phyloP scores from a whole-genome alignment of 371 early-diverging fungal genomes.

The Lichtheimia ramosa region DNA sequence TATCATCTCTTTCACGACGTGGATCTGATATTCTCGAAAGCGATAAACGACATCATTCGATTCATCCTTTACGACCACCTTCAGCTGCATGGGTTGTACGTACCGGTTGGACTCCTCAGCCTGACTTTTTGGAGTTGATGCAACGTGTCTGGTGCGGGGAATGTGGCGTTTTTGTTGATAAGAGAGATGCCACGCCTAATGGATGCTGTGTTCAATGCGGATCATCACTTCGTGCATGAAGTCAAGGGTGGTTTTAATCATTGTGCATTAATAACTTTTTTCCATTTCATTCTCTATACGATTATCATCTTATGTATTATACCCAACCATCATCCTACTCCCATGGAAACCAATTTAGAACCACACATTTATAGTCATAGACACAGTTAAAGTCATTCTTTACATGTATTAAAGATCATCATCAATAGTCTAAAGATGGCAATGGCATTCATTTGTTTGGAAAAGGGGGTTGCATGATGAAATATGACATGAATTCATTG shows the following conservation, averaged over 20 bases:
- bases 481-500: no score
- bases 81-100: slow-evolving; percentile 10
- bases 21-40: slow-evolving; percentile 9
- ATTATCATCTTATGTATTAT: background rate
- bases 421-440: no score
- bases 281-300: no score
- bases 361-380: background rate
- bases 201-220: background rate
- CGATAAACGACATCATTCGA: slow-evolving; percentile 1
- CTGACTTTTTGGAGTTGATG: slow-evolving; percentile 12
- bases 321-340: background rate
- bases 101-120: slow-evolving; percentile 17
- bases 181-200: background rate
- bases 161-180: slow-evolving; percentile 12
- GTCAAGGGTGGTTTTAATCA: background rate
- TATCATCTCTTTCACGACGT: background rate
- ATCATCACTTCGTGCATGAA: background rate
- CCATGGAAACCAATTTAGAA: slow-evolving; percentile 5
- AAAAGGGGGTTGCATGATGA: no score
- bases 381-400: background rate
- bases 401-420: no score
- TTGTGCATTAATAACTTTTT: background rate
- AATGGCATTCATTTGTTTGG: no score
- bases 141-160: slow-evolving; percentile 13
- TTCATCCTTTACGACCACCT: slow-evolving; percentile 9